These are phyloP conservation scores for Fibroporia radiculosa DNA, from an alignment of 768 basidiomycete species.

Conservation along the genomic window DNA sequence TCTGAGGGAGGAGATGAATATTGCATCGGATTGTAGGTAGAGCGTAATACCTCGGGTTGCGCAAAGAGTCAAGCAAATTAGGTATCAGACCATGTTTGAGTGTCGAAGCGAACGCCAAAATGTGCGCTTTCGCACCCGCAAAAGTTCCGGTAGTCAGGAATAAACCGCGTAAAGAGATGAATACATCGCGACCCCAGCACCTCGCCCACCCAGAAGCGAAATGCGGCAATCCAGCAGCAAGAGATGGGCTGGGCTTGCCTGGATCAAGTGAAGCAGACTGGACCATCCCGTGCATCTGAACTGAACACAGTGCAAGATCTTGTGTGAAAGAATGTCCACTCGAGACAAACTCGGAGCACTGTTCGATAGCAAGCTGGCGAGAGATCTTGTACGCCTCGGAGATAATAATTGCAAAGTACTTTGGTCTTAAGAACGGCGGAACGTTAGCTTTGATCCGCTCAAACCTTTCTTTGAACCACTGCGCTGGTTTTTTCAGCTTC, in stretches of 20 bases:
- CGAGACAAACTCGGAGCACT: conserved; percentile 79
- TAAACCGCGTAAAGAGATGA: conserved; percentile 88
- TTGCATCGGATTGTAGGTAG: neutral
- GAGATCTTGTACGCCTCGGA: conserved; percentile 92
- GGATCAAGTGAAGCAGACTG: conserved; percentile 87
- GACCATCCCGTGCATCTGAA: conserved; percentile 90
- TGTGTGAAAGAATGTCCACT: conserved; percentile 87
- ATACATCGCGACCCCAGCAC: conserved; percentile 94
- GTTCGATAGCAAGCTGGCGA: conserved; percentile 74
- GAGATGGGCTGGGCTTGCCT: conserved; percentile 56
- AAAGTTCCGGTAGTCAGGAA: conserved; percentile 92
- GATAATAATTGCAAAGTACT: conserved; percentile 90
- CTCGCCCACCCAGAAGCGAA: conserved; percentile 92
- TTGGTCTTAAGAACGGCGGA: conserved; percentile 87
- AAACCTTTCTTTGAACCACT: conserved; percentile 87
- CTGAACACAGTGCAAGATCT: conserved; percentile 74
- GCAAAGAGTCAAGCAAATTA: conserved; percentile 86
- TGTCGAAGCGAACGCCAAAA: conserved; percentile 87
- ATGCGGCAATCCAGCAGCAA: conserved; percentile 94
- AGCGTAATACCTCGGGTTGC: conserved; percentile 58
- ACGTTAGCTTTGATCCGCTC: conserved; percentile 66
- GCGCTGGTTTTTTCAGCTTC: conserved; percentile 56
- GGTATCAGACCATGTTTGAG: conserved; percentile 95
- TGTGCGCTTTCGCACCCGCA: conserved; percentile 79
- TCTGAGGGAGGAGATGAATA: conserved; percentile 26